A percentile compares a stretch with the other conserved stretches of the same genome.
Conservation (phyloP, 1,139 yeast species). For the Scheffersomyces illinoinensis region DNA sequence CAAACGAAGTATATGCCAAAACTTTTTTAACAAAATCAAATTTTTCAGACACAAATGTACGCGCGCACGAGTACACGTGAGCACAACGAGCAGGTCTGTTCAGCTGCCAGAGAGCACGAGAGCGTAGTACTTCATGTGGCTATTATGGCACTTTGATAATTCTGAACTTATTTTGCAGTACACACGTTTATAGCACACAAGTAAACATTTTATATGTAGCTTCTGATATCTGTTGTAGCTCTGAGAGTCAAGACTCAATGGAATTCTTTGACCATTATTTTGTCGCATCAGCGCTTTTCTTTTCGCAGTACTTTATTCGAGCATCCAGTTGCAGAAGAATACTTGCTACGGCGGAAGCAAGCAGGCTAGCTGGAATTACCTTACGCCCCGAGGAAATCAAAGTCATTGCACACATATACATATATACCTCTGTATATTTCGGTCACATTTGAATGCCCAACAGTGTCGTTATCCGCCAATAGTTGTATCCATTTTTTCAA, state of each 20-base stretch:
- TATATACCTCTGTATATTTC: no score
- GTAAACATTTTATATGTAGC: no score
- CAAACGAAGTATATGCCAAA: not conserved
- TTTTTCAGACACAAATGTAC: not conserved
- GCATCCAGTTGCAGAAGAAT: not conserved
- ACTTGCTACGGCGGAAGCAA: not conserved
- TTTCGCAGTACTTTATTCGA: not conserved
- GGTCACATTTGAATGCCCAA: not conserved
- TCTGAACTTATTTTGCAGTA: no score
- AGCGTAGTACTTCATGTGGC: no score
- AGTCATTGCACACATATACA: not conserved
- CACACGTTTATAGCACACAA: no score
- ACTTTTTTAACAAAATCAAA: not conserved
- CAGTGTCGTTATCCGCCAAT: not conserved
- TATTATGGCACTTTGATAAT: no score
- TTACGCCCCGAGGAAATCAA: not conserved
- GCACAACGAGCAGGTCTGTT: not conserved
- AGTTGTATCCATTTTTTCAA: not conserved
- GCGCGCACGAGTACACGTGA: not conserved
- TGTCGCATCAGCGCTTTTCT: not conserved
- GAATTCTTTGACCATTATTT: not conserved
- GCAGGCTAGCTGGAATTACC: not conserved
- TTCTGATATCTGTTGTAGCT: no score
- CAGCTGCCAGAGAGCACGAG: no score
- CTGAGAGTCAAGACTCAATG: not conserved